Base-by-base conservation (phyloP, 176 grass and related monocot genomes). In the Microstegium vimineum region DNA sequence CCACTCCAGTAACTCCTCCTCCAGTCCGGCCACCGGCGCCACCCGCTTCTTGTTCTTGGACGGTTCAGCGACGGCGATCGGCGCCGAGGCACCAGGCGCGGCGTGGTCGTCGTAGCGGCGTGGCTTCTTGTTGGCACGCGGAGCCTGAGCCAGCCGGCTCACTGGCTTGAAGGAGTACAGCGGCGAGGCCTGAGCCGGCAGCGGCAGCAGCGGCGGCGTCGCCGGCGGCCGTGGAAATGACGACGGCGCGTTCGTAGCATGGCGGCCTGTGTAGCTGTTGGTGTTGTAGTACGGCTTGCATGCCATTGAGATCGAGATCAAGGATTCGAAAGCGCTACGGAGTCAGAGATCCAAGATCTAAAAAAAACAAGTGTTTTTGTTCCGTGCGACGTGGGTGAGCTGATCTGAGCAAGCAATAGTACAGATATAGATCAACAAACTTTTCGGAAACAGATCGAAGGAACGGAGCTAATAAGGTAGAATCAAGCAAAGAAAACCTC, bases 181-280 rank as follows among this genome's bases (percentile, higher is more conserved):
- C 42, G 73, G 79, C 61, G 69, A 36, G 47, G 67, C 75, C 27
- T 57, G 64, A 25, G 1, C 25, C 54, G 93, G 87, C 42, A 90
- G 87, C 10, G 87, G 93, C 61, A 92, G 87, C 37, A 95, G 90
- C 36, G 91, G 86, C 35, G 40, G 45, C 5, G 59, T 60, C 18
- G 90, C 43, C 41, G 83, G 34, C 69, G 66, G 54, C 1, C 67
- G 85, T n/a, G 75, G 65, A 22, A 86, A 84, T 5, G 86, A 26
- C n/a, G n/a, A n/a, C 26, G 80, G 33, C 17, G 69, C 20, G 5
- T 34, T 17, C 35, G 68, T 68, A 5, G 65, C 38, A 8, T 69
- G 72, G 62, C 38, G 43, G 62, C 13, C 20, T 33, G 45, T 10
- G 69, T 3, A 47, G 42, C 43, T 46, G 82, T 27, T 25, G 43